Evolutionary conservation across 805 yeast species (phyloP), one percentile per base, ranked within the genome.

Genomic region (Danielia oregonensis): DNA sequence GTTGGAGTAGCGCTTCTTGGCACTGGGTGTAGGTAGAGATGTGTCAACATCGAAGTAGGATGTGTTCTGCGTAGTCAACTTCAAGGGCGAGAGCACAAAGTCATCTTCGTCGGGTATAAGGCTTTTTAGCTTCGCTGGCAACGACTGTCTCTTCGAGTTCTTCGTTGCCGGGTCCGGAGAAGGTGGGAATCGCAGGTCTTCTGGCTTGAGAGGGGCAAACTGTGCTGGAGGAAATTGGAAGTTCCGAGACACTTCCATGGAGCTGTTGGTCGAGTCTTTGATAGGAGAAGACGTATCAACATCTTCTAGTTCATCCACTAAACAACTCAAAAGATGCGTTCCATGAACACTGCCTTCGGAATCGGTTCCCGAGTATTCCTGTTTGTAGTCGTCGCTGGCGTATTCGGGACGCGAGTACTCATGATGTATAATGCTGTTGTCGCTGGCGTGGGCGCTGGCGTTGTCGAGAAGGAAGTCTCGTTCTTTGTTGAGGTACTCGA

Each of bases 401-500:
- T 15, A 26, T 24, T 27, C 23, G 6, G 24, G 24, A 9, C 27
- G 28, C 10, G n/a, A 11, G 32, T 26, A 16, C 10, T 26, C 16
- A 15, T 28, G 24, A 21, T 25, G 32, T 10, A 36, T 26, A 12
- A 31, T 18, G 24, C 40, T 32, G 23, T 32, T 27, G 24, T 35
- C 22, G 9, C 19, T 21, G 12, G 30, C 26, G 18, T 23, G 17
- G 13, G 18, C 39, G 12, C 16, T 15, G 24, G 35, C n/a, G 17
- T 29, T 32, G 15, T 41, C 26, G 12, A 45, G 30, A 10, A 45
- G 36, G 10, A 42, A 26, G 32, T 48, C 47, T 17, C 50, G 39
- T 24, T 68, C 67, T 33, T 60, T 63, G 29, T 71, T 65, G 39
- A 74, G 55, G 43, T 59, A 55, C 46, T 76, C 82, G 27, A 76